phyloP scores from a whole-genome alignment of 495 filamentous ascomycete species.

The Hypoxylon crocopeplum region DNA sequence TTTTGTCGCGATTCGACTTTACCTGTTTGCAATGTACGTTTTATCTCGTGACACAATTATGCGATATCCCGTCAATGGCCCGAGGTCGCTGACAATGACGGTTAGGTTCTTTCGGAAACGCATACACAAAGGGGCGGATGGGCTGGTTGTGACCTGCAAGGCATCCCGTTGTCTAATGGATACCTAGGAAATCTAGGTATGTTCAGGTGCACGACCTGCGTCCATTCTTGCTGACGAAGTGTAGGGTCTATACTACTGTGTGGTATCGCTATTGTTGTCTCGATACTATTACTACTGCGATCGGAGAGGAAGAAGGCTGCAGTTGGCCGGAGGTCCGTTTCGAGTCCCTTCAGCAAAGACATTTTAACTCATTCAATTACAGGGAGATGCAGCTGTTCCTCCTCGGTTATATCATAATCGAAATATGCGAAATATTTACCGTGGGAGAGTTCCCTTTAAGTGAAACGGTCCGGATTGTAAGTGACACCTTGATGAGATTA shows the following conservation, averaged over 20 bases:
- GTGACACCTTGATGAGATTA: conserved; percentile 30
- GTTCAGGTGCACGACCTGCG: conserved; percentile 36
- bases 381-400: conserved; percentile 98
- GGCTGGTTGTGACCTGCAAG: conserved; percentile 71
- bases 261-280: conserved; percentile 74
- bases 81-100: conserved; percentile 12
- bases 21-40: conserved; percentile 93
- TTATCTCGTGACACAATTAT: conserved; percentile 30
- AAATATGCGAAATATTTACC: conserved; percentile 96
- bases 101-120: conserved; percentile 52
- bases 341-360: neutral
- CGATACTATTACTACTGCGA: conserved; percentile 70
- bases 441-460: conserved; percentile 85
- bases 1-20: conserved; percentile 97
- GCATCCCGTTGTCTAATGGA: conserved; percentile 72
- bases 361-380: conserved; percentile 37
- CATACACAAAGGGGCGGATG: conserved; percentile 59
- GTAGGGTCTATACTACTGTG: conserved; percentile 89
- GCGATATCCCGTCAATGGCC: conserved; percentile 17
- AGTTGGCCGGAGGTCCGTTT: conserved; percentile 83
- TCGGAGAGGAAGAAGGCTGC: conserved; percentile 95
- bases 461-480: conserved; percentile 69
- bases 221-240: conserved; percentile 2
- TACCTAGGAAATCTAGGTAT: conserved; percentile 85
- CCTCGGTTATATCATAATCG: conserved; percentile 82